Evolutionary conservation across 1,284 basidiomycete genomes (phyloP).

Genomic region (Tremellales sp.): DNA sequence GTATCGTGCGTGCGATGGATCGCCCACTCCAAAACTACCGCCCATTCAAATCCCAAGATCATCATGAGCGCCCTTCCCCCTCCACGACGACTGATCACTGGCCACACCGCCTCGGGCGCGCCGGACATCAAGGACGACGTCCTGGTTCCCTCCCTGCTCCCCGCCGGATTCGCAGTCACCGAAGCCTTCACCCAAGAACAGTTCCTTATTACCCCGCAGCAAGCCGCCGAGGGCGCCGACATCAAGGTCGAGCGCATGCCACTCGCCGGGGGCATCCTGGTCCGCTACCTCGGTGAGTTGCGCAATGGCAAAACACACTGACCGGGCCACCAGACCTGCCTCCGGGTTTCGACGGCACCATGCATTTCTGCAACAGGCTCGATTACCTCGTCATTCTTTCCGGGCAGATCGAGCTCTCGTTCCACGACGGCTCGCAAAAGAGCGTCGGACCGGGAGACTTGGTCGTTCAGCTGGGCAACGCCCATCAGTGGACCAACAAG

Average conservation of each 20-base stretch:
- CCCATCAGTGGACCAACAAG: conserved; percentile 15
- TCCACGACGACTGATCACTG: conserved; percentile 10
- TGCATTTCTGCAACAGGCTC: too few species aligned
- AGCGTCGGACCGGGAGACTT: conserved; percentile 12
- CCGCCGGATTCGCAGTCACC: conserved; percentile 1
- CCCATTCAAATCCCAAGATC: too few species aligned
- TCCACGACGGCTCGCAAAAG: conserved; percentile 14
- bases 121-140: conserved; percentile 10
- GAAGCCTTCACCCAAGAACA: conserved; percentile 13
- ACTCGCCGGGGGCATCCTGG: too few species aligned
- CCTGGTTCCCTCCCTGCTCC: background rate
- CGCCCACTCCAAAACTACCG: too few species aligned
- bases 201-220: too few species aligned
- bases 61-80: too few species aligned
- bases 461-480: conserved; percentile 13
- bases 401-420: conserved; percentile 11
- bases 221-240: too few species aligned
- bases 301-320: background rate
- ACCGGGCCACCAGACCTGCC: background rate
- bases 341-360: too few species aligned
- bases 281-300: too few species aligned
- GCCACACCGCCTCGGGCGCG: conserved; percentile 6
- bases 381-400: conserved; percentile 15
- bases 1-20: too few species aligned
- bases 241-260: too few species aligned